Base-by-base conservation (phyloP, 225 moss, liverwort and hornwort genomes). In the Ulota crispa region DNA sequence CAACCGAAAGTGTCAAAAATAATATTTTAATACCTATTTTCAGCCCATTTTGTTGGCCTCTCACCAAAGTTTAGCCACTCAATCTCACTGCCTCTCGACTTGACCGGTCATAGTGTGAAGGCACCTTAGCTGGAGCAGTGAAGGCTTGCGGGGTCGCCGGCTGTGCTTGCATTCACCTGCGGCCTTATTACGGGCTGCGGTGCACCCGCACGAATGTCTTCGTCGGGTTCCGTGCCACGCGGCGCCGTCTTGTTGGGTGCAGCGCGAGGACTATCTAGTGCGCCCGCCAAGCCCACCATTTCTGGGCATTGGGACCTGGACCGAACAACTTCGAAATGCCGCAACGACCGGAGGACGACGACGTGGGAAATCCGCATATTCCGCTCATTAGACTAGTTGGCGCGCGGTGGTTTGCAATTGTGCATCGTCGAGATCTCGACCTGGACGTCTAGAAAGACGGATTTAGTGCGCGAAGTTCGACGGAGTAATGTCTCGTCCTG, bases 141-240 rank as follows among this genome's bases (percentile, higher is more conserved):
- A 16, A 50, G 5, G 1, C 50, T 50, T 18, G 50, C 50, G 18
- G 18, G 18, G 18, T 50, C 18, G 16, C 5, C 1, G 18, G 50
- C 1, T 16, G 50, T 50, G 50, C 16, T 50, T 50, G 50, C 18
- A 18, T 50, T 16, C 50, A 50, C 50, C 6, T 50, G 50, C 9
- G 20, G 55, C n/a, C n/a, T n/a, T n/a, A n/a, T n/a, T n/a, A n/a
- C 45, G 7, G 36, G 7, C 0, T 36, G 7, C 9, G 20, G 55
- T 54, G 39, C 67, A 78, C 67, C 55, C 41, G 68, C 55, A 68
- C 78, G 55, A 78, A 68, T 78, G 78, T 78, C 78, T 28, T 50
- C 5, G 50, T 50, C 18, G 1, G 16, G 18, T 16, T 50, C 5
- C 1, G 18, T 50, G 50, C 10, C 66, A 54, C 66, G 36, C 7